phyloP scores from a whole-genome alignment of 2,329 filamentous ascomycete genomes.

The Thelonectria blattea region DNA sequence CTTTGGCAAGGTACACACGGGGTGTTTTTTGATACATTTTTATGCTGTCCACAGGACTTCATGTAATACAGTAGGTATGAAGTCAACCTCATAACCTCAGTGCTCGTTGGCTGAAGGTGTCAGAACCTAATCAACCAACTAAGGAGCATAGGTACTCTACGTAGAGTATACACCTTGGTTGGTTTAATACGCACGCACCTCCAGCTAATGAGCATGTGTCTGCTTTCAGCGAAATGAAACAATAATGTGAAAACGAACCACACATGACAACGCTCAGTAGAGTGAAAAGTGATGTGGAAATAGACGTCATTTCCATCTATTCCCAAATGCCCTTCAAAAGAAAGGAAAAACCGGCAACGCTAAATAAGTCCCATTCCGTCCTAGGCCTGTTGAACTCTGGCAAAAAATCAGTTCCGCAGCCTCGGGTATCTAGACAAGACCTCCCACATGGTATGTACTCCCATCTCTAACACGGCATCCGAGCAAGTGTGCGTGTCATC shows the following conservation, averaged over 20 bases:
- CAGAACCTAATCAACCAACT: too few relatives aligned
- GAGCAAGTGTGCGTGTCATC: constrained; percentile 20
- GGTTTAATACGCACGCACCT: too few relatives aligned
- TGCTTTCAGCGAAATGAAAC: too few relatives aligned
- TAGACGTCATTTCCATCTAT: constrained; percentile 8
- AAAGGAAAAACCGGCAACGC: constrained; percentile 17
- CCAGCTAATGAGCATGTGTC: too few relatives aligned
- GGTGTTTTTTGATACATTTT: not conserved
- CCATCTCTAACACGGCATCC: constrained; percentile 22
- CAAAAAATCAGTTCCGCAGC: not conserved
- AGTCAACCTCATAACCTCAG: too few relatives aligned
- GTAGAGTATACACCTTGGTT: too few relatives aligned
- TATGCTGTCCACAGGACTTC: too few relatives aligned
- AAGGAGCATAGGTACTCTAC: too few relatives aligned
- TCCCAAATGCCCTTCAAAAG: constrained; percentile 9
- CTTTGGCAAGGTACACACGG: not conserved
- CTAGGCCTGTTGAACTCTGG: constrained; percentile 11
- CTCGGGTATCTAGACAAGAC: constrained; percentile 22
- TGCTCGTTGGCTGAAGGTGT: too few relatives aligned
- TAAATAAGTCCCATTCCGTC: constrained; percentile 19
- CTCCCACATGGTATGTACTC: constrained; percentile 30
- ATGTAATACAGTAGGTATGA: too few relatives aligned
- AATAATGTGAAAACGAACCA: too few relatives aligned
- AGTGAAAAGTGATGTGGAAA: not conserved
- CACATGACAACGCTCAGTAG: too few relatives aligned